Evolutionary conservation across 2,329 filamentous ascomycete genomes (phyloP), one percentile per base, ranked within the genome.

Genomic region (Emergomyces pasteurianus): DNA sequence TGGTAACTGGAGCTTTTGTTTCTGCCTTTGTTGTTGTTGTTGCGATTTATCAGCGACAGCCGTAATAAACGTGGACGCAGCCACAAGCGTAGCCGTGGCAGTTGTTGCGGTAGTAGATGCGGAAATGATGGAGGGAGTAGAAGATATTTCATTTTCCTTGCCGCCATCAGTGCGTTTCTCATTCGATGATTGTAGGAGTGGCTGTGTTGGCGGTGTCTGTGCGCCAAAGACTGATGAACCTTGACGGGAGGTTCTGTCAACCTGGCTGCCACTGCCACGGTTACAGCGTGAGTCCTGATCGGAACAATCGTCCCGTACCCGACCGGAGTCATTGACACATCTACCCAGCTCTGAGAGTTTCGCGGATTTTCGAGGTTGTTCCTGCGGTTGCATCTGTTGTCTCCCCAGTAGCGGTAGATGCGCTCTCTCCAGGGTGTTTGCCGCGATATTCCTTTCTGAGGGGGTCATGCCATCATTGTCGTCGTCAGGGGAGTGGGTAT

Each of bases 401-500:
- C 12, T 40, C 9, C 23, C 42, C 31, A 16, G 42, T 18, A 5
- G 4, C 18, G 34, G 49, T 36, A 34, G 23, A 5, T 42, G 58
- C 14, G 26, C 36, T 7, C 23, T 43, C n/a, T 34, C n/a, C 55
- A 65, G 59, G 38, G 52, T 54, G 46, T 61, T 60, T 14, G 74
- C 74, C 10, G 70, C 70, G 59, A 78, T 75, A 54, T 78, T 78
- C 60, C 71, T 68, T 52, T 76, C 73, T 3, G 76, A 77, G 5
- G 70, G 67, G 14, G 68, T 73, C 68, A 72, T 68, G 36, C 63
- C 62, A 31, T 71, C 67, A 31, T 71, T 67, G 12, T 60, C 58
- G 12, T 70, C 66, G n/a, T 63, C 61, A 18, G 6, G 21, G 43
- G 43, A 46, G 21, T 14, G 8, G n/a, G 6, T 42, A 21, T 59